Evolutionary conservation across 257 asterid species (phyloP), one percentile per base, ranked within the genome.

Genomic region (Fraxinus cuspidata): DNA sequence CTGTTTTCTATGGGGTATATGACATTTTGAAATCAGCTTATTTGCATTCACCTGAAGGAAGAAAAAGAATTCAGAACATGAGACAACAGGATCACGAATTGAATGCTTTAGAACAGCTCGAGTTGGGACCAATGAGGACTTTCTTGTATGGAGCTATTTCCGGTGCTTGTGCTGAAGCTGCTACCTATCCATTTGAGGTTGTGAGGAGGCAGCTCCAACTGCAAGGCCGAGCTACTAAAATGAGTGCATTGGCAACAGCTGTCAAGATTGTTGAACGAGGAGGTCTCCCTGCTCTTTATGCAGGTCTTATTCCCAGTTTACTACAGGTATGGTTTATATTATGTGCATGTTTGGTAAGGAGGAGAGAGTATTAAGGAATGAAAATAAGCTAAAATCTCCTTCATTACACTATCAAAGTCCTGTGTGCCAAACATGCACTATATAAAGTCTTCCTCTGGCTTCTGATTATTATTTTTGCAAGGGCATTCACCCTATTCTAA

Each of bases 121-220:
- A 95, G 81, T 81, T 95, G 83, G 99, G 99, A 68, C 94, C 99
- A 15, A 28, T 87, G 58, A 86, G 99, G 87, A 95, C 99, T 76
- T 88, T 95, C 53, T 84, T 95, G 79, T 92, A 95, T 23, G 99
- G 99, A 60, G 99, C 99, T 72, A 89, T 93, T 82, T 89, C 98
- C 63, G 99, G 99, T 77, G 99, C 97, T 82, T 95, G 99, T 84
- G 94, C 99, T 12, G 99, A 95, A 92, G 99, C 81, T 67, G 97
- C 96, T 70, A 91, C 97, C 49, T 95, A 93, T 77, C 99, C 99
- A 0, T 95, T 95, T 74, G 99, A 95, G 87, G 99, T 95, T 27
- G 87, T 95, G 81, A 90, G 99, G 71, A 89, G 96, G 88, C 96
- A 93, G 87, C 96, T 95, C 80, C 99, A 95, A 75, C 80, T 95